These are phyloP conservation scores for Cercophora sp. DNA, from an alignment of 495 filamentous ascomycete species.

Conservation along the genomic window DNA sequence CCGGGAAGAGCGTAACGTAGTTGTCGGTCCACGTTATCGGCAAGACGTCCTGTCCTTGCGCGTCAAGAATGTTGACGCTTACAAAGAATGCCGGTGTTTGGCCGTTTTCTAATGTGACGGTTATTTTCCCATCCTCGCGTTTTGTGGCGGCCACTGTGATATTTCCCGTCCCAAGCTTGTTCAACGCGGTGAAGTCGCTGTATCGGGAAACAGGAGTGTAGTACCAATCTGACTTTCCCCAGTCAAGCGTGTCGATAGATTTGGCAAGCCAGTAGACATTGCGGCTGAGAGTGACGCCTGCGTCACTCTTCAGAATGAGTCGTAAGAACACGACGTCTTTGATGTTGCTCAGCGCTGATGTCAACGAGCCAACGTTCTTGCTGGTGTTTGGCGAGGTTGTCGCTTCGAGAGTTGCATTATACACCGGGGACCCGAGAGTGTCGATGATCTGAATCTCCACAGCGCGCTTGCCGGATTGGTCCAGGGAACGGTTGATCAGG, in stretches of 20 bases:
- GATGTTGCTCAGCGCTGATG: slow-evolving; percentile 31
- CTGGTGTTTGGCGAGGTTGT: slow-evolving; percentile 38
- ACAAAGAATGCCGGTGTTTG: slow-evolving; percentile 56
- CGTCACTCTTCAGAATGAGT: slow-evolving; percentile 39
- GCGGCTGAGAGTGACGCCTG: slow-evolving; percentile 42
- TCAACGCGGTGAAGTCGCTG: slow-evolving; percentile 48
- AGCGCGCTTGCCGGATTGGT: slow-evolving; percentile 37
- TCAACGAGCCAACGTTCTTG: slow-evolving; percentile 25
- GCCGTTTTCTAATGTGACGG: slow-evolving; percentile 49
- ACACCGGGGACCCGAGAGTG: slow-evolving; percentile 39
- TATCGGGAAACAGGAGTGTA: slow-evolving; percentile 54
- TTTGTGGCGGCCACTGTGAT: slow-evolving; percentile 29
- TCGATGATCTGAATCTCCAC: slow-evolving; percentile 49
- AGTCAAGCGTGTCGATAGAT: slow-evolving; percentile 48
- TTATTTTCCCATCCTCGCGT: background rate
- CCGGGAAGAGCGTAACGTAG: slow-evolving; percentile 58
- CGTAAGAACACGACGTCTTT: slow-evolving; percentile 51
- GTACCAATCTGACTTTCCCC: slow-evolving; percentile 56
- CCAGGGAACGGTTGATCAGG: slow-evolving; percentile 54
- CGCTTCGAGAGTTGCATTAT: slow-evolving; percentile 21
- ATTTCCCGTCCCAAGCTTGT: slow-evolving; percentile 34
- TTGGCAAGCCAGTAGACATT: slow-evolving; percentile 61
- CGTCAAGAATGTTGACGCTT: slow-evolving; percentile 44
- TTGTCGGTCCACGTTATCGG: slow-evolving; percentile 60
- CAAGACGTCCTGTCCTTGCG: slow-evolving; percentile 38